Percentiles rank a stretch among this genome's conserved stretches.
Conservation (phyloP, 1,284 basidiomycete species). For the Malassezia dermatis region DNA sequence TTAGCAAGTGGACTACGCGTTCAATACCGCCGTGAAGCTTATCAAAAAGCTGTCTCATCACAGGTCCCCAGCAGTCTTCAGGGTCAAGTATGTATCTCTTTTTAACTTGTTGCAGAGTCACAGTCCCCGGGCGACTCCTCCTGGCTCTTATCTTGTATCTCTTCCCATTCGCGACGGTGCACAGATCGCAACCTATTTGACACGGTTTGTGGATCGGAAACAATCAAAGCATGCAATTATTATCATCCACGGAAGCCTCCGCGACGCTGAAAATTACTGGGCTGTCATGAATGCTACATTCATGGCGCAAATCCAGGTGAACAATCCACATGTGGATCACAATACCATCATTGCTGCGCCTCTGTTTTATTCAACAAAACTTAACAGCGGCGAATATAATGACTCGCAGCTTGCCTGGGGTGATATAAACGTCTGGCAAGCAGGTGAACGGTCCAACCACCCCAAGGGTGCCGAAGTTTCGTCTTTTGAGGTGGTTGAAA, state of each 20-base stretch:
- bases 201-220: neutral
- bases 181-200: conserved; percentile 1
- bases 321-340: conserved; percentile 7
- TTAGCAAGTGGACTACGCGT: neutral
- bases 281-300: conserved; percentile 21
- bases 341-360: conserved; percentile 32
- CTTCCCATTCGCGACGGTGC: neutral
- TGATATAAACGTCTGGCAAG: conserved; percentile 30
- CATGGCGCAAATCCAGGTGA: conserved; percentile 16
- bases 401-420: conserved; percentile 23
- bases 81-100: conserved; percentile 2
- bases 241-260: conserved; percentile 28
- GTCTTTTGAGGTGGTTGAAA: conserved; percentile 22
- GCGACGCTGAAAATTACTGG: conserved; percentile 30
- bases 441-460: conserved; percentile 22
- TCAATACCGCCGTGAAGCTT: neutral
- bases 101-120: neutral
- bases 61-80: neutral
- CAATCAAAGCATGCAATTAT: conserved; percentile 20
- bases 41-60: neutral
- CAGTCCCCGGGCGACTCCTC: neutral
- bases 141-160: neutral
- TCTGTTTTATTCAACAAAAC: conserved; percentile 26
- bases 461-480: conserved; percentile 16
- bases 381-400: conserved; percentile 19